Conservation (phyloP, 192 early-diverging fungal genomes). For the Dissophora ornata region DNA sequence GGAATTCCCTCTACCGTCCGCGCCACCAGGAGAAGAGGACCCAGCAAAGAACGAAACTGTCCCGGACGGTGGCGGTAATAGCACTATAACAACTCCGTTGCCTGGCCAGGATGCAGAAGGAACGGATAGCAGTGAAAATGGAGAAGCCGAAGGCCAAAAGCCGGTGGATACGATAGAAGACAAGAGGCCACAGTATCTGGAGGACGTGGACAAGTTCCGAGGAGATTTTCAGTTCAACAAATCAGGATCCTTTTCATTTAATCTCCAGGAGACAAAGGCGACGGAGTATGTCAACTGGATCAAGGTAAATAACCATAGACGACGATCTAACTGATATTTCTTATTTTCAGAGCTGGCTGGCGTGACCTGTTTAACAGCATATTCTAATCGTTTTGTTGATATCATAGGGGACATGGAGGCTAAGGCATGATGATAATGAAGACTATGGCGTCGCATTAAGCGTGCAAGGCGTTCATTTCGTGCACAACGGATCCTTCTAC, state of each 20-base stretch:
- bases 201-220: conserved; percentile 31
- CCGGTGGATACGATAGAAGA: conserved; percentile 27
- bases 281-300: conserved; percentile 60
- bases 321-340: too few relatives aligned
- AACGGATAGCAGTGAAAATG: too few relatives aligned
- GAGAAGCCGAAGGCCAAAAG: not conserved
- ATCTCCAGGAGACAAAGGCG: conserved; percentile 44
- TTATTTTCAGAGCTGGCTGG: too few relatives aligned
- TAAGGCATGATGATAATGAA: conserved; percentile 59
- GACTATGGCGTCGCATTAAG: conserved; percentile 58
- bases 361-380: too few relatives aligned
- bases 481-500: conserved; percentile 64
- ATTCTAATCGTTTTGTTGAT: too few relatives aligned
- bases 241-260: conserved; percentile 42
- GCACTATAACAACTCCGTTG: not conserved
- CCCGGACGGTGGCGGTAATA: not conserved
- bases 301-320: conserved; percentile 38
- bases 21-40: not conserved
- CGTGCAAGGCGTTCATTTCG: conserved; percentile 63
- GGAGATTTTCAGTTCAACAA: conserved; percentile 42
- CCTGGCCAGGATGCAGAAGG: not conserved
- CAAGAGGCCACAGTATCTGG: conserved; percentile 22
- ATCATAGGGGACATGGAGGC: conserved; percentile 56
- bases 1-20: conserved; percentile 23
- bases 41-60: conserved; percentile 23